These are phyloP conservation scores for Nepenthes alata DNA, from an alignment of 179 eudicot genomes.

Conservation along the genomic window DNA sequence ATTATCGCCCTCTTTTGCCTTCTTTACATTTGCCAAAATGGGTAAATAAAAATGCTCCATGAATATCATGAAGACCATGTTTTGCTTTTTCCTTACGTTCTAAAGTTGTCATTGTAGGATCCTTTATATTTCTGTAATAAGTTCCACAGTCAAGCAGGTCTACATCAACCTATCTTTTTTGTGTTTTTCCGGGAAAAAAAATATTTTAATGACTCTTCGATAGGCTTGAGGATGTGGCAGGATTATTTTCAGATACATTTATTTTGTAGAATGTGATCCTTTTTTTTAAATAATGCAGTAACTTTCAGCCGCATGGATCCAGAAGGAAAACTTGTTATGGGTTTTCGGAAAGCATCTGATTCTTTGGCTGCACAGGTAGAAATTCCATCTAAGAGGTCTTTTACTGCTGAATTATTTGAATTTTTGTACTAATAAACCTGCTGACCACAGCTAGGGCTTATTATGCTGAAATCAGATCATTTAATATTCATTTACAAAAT, in stretches of 20 bases:
- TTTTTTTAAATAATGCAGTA: conserved; percentile 30
- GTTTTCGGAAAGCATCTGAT: conserved; percentile 74
- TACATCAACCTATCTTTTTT: too few relatives aligned
- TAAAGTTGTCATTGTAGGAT: neutral
- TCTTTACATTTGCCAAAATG: too few relatives aligned
- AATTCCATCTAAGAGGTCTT: conserved; percentile 6
- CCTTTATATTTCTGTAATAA: too few relatives aligned
- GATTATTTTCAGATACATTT: neutral
- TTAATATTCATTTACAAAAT: conserved; percentile 8
- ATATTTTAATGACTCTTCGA: too few relatives aligned
- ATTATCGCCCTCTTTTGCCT: neutral
- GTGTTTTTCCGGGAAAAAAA: too few relatives aligned
- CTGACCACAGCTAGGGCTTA: neutral
- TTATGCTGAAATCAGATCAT: conserved; percentile 8
- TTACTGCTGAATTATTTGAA: conserved; percentile 1
- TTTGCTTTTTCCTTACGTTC: neutral
- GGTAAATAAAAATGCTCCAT: too few relatives aligned
- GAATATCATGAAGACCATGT: too few relatives aligned
- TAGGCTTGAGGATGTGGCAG: neutral
- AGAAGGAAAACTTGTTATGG: conserved; percentile 93
- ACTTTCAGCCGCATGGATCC: conserved; percentile 97
- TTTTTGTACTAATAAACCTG: conserved; percentile 5
- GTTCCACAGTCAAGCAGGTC: too few relatives aligned
- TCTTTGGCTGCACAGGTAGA: conserved; percentile 38
- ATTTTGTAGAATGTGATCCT: too few relatives aligned